Percentiles rank a stretch among this genome's conserved stretches.
phyloP scores from a whole-genome alignment of 768 basidiomycete species.

The Ephemerocybe angulata region DNA sequence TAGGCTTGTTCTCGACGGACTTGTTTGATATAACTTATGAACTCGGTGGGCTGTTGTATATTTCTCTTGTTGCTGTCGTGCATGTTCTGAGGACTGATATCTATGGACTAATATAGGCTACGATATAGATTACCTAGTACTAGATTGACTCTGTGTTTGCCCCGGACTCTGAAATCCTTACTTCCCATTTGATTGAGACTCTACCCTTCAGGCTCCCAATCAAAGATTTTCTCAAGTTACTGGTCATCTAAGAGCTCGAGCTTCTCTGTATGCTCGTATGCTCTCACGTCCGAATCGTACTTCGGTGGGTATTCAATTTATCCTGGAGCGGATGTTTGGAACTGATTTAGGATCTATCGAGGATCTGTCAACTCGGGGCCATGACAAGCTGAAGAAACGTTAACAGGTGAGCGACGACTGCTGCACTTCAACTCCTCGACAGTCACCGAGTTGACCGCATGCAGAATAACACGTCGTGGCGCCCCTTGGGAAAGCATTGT shows the following conservation, averaged over 20 bases:
- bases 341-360: conserved; percentile 5
- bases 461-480: no score
- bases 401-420: not conserved
- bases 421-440: no score
- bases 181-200: no score
- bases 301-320: conserved; percentile 1
- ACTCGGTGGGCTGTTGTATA: not conserved
- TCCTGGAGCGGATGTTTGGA: not conserved
- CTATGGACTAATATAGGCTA: not conserved
- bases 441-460: no score
- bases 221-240: not conserved
- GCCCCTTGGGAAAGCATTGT: no score
- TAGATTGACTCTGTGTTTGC: not conserved
- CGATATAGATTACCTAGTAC: not conserved
- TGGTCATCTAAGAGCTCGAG: not conserved
- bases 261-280: not conserved
- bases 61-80: not conserved
- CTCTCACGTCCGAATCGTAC: conserved; percentile 10
- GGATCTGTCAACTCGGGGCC: not conserved
- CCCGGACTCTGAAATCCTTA: not conserved
- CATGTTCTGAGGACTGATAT: no score
- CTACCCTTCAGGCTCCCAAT: not conserved
- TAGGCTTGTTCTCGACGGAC: conserved; percentile 7
- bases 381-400: not conserved
- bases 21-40: conserved; percentile 5